Conservation (phyloP, 169 alveolate genomes). For the Plasmodium fragile region DNA sequence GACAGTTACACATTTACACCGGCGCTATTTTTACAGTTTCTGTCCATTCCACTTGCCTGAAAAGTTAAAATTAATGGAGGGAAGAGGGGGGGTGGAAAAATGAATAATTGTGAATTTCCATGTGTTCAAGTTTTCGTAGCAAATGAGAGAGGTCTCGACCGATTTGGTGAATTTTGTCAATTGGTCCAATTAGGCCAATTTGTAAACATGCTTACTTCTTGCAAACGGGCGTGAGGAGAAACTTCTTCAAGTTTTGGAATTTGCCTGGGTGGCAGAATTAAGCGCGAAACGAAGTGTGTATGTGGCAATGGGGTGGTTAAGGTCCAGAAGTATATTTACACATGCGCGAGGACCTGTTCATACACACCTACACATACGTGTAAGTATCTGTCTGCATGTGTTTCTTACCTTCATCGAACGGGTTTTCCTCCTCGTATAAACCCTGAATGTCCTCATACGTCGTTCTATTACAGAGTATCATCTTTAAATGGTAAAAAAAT, state of each 20-base stretch:
- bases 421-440: conserved; percentile 25
- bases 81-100: background rate
- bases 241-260: conserved; percentile 28
- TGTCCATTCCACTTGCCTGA: conserved; percentile 65
- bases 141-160: background rate
- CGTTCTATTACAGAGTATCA: conserved; percentile 52
- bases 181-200: background rate
- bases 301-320: background rate
- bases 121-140: background rate
- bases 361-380: background rate
- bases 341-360: background rate
- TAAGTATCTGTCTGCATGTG: background rate
- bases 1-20: conserved; percentile 5
- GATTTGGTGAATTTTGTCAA: background rate
- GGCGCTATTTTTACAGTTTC: conserved; percentile 56
- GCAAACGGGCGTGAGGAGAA: conserved; percentile 43
- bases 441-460: conserved; percentile 76
- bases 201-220: conserved; percentile 24
- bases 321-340: background rate
- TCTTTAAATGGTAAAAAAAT: conserved; percentile 55
- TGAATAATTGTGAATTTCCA: background rate
- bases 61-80: background rate
- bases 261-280: conserved; percentile 29
- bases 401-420: conserved; percentile 71
- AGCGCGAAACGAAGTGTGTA: background rate